Evolutionary conservation across 768 basidiomycete genomes (phyloP), one percentile per base, ranked within the genome.

Genomic region (Clathrus columnatus): DNA sequence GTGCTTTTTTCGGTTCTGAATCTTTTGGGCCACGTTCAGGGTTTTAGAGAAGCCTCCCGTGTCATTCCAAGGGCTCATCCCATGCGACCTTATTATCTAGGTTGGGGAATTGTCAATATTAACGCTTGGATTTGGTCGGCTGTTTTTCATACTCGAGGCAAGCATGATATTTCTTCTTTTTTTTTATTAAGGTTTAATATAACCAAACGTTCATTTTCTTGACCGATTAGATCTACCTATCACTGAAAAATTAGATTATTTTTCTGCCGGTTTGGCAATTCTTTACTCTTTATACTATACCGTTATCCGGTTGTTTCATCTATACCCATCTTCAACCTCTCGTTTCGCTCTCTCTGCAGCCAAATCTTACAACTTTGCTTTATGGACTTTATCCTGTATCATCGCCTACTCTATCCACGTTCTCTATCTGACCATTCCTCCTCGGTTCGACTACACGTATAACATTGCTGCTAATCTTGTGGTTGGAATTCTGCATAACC

Each of bases 241-340:
- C 23, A 98, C 94, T 1, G 96, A 99, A 69, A 87, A 85, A 60
- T 56, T 94, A 65, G 96, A 98, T 64, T 99, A 99, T 68, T 96
- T 97, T 67, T 91, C 91, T 2, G 96, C 96, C 5, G 92, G 87
- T 0, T 69, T 86, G 7, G 83, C 86, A 11, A 93, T 96, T 60
- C 66, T 93, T 23, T 87, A 80, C 61, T 85, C 86, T 1, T 73
- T 98, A 4, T 93, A 89, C 68, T 82, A 80, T 67, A 80, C 86
- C 23, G 74, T 83, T 61, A 72, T 92, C 47, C 88, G 95, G 4
- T 67, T 88, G 17, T 85, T 85, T 63, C 83, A 86, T 61, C 70
- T 93, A 50, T 91, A 91, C 81, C 4, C 32, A 59, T 1, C 52
- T 58, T 17, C 57, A 30, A n/a, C 46, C 50, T 17, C 61, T 66